These are phyloP conservation scores for Microthyrium microscopicum DNA, from an alignment of 2,329 filamentous ascomycete species.

Conservation along the genomic window DNA sequence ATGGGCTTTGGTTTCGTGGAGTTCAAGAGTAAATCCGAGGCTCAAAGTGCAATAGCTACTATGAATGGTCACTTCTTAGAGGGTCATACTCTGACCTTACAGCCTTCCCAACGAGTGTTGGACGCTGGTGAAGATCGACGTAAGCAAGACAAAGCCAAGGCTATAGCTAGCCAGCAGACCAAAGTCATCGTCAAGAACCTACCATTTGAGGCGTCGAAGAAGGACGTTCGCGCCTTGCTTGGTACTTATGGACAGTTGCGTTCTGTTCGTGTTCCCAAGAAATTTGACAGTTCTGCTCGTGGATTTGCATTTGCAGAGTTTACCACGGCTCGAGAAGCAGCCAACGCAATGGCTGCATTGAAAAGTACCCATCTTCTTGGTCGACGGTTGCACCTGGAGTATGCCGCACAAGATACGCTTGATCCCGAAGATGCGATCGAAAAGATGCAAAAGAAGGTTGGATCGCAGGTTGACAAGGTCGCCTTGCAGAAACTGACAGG, in stretches of 20 bases:
- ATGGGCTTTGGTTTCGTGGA: conserved; percentile 97
- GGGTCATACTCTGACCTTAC: conserved; percentile 68
- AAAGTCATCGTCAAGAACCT: conserved; percentile 98
- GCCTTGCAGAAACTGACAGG: conserved; percentile 77
- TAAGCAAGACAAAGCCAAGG: conserved; percentile 69
- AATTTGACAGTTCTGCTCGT: conserved; percentile 74
- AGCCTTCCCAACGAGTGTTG: conserved; percentile 68
- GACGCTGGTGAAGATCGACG: conserved; percentile 79
- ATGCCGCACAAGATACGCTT: conserved; percentile 71
- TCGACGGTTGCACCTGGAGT: conserved; percentile 76
- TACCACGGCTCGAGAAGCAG: conserved; percentile 73
- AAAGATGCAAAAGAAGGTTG: conserved; percentile 93
- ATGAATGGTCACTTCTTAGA: conserved; percentile 87
- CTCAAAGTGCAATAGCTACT: conserved; percentile 60
- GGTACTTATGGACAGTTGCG: conserved; percentile 82
- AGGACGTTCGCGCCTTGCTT: conserved; percentile 75
- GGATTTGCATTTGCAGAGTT: conserved; percentile 98
- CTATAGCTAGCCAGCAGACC: conserved; percentile 56
- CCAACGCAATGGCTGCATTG: conserved; percentile 79
- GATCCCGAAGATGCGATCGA: conserved; percentile 93
- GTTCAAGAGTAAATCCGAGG: conserved; percentile 62
- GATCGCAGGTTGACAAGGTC: conserved; percentile 77
- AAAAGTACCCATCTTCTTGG: conserved; percentile 88
- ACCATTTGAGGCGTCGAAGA: conserved; percentile 88
- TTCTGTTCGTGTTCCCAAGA: conserved; percentile 85